These are phyloP conservation scores for Madurella fahalii DNA, from an alignment of 2,329 filamentous ascomycete genomes.

Conservation along the genomic window DNA sequence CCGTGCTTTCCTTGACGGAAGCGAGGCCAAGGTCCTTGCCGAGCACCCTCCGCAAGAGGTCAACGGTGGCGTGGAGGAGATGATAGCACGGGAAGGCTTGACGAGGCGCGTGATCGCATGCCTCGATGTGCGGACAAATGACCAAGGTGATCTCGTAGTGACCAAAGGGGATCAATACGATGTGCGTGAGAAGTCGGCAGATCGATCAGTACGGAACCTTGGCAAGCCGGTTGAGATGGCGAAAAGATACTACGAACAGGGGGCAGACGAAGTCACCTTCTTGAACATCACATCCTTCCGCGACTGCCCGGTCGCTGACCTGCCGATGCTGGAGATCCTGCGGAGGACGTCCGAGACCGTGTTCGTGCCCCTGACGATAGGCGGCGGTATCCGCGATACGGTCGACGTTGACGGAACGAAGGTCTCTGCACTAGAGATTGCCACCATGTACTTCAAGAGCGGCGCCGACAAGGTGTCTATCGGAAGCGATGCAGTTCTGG, in stretches of 20 bases:
- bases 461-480: constrained; percentile 98
- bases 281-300: constrained; percentile 98
- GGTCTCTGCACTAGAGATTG: constrained; percentile 87
- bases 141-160: constrained; percentile 89
- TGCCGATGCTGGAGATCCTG: constrained; percentile 94
- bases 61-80: constrained; percentile 10
- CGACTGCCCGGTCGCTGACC: constrained; percentile 85
- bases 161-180: constrained; percentile 99
- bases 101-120: constrained; percentile 95
- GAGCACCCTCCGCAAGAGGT: constrained; percentile 26
- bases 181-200: constrained; percentile 77
- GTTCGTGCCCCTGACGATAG: constrained; percentile 93
- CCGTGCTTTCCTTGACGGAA: constrained; percentile 79
- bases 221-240: constrained; percentile 97
- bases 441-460: constrained; percentile 94
- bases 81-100: constrained; percentile 56
- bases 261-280: constrained; percentile 95
- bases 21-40: constrained; percentile 51
- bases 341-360: constrained; percentile 82
- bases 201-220: constrained; percentile 75
- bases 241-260: constrained; percentile 88
- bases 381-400: constrained; percentile 91
- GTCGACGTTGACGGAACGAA: constrained; percentile 81
- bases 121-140: constrained; percentile 91
- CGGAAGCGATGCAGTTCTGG: constrained; percentile 87